phyloP scores from a whole-genome alignment of 2,329 filamentous ascomycete genomes.

The Aspergillus fijiensis region DNA sequence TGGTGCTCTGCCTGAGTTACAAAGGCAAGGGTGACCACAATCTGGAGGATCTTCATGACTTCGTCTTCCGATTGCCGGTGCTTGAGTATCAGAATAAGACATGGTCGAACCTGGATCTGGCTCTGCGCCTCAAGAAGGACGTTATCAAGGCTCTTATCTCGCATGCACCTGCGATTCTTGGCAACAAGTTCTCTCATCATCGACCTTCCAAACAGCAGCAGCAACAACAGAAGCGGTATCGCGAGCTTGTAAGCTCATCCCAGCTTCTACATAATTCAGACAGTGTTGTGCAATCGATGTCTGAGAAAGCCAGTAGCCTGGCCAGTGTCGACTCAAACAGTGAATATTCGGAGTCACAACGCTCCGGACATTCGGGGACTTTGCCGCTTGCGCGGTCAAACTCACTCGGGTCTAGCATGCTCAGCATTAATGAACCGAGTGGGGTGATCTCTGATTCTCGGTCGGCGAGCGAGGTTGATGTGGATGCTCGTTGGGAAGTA shows the following conservation, averaged over 20 bases:
- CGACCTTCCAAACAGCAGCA: conserved; percentile 78
- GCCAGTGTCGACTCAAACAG: conserved; percentile 40
- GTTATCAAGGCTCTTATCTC: conserved; percentile 92
- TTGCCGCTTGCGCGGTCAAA: conserved; percentile 38
- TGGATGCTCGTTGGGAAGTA: conserved; percentile 42
- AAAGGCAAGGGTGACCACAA: conserved; percentile 96
- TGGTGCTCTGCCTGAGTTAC: conserved; percentile 93
- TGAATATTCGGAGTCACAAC: conserved; percentile 38
- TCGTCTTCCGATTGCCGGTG: conserved; percentile 91
- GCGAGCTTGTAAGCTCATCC: conserved; percentile 79
- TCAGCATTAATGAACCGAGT: conserved; percentile 24
- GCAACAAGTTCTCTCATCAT: conserved; percentile 93
- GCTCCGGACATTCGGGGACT: conserved; percentile 37
- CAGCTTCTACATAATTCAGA: conserved; percentile 57
- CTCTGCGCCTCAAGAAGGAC: conserved; percentile 88
- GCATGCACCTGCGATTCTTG: conserved; percentile 92
- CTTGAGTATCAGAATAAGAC: conserved; percentile 98
- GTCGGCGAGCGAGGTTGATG: conserved; percentile 38
- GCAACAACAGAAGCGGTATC: conserved; percentile 73
- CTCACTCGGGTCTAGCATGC: conserved; percentile 36
- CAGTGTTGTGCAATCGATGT: conserved; percentile 26
- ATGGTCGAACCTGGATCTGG: conserved; percentile 95
- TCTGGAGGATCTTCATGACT: conserved; percentile 93
- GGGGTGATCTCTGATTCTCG: conserved; percentile 31
- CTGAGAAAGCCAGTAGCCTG: conserved; percentile 34